Percentiles rank a stretch among this genome's conserved stretches.
phyloP scores from a whole-genome alignment of 768 basidiomycete species.

The Lactifluus subvellereus region DNA sequence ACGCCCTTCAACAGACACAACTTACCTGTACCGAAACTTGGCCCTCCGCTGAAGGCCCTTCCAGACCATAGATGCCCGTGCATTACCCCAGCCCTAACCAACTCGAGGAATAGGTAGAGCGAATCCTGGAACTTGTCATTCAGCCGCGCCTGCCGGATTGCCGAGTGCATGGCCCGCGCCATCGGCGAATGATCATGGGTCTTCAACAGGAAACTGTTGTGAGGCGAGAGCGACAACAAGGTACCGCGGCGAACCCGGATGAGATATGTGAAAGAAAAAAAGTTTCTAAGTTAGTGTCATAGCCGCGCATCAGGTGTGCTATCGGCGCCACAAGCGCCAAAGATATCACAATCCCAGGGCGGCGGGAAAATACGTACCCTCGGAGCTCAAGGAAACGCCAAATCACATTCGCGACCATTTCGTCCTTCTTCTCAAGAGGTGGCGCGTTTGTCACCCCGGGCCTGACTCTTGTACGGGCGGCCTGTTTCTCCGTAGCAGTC shows the following conservation, averaged over 20 bases:
- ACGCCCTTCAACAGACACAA: slow-evolving; percentile 24
- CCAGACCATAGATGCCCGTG: slow-evolving; percentile 90
- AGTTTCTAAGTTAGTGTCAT: slow-evolving; percentile 10
- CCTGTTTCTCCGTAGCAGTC: slow-evolving; percentile 73
- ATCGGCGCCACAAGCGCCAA: slow-evolving; percentile 23
- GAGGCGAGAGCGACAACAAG: slow-evolving; percentile 12
- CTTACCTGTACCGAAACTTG: slow-evolving; percentile 87
- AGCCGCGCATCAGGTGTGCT: slow-evolving; percentile 19
- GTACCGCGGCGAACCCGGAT: slow-evolving; percentile 4
- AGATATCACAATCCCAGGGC: slow-evolving; percentile 9
- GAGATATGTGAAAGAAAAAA: slow-evolving; percentile 10
- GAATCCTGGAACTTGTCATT: slow-evolving; percentile 99
- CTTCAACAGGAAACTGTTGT: slow-evolving; percentile 74
- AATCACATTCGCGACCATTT: slow-evolving; percentile 95
- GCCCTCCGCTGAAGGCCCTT: slow-evolving; percentile 87
- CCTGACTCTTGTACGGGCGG: slow-evolving; percentile 74
- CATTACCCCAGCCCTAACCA: slow-evolving; percentile 94
- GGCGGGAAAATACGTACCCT: slow-evolving; percentile 55
- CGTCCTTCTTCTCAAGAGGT: slow-evolving; percentile 94
- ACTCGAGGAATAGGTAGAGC: slow-evolving; percentile 89
- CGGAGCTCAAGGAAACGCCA: slow-evolving; percentile 97
- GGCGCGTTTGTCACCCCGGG: slow-evolving; percentile 31
- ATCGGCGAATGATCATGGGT: slow-evolving; percentile 85
- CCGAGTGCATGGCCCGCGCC: slow-evolving; percentile 86
- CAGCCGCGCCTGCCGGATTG: slow-evolving; percentile 68